Percentiles rank a stretch among this genome's conserved stretches.
Evolutionary conservation across 2,329 filamentous ascomycete species (phyloP).

Genomic region (Penicillium concentricum): DNA sequence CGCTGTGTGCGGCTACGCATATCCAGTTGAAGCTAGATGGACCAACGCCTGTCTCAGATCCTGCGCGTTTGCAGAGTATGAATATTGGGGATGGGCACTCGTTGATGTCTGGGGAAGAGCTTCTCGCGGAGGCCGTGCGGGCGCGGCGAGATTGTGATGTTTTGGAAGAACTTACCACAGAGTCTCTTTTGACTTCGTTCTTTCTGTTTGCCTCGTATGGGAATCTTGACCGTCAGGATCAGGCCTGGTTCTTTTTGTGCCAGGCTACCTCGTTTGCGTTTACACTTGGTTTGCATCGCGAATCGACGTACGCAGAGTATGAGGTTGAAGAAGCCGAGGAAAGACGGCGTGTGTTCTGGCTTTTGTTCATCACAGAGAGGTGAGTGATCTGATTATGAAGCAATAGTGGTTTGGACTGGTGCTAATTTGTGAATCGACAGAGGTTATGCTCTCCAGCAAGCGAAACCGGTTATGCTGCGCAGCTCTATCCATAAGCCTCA

Average conservation of each 20-base stretch:
- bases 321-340: slow-evolving; percentile 58
- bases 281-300: slow-evolving; percentile 45
- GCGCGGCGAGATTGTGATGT: slow-evolving; percentile 43
- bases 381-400: slow-evolving; percentile 32
- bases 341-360: slow-evolving; percentile 68
- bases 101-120: slow-evolving; percentile 62
- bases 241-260: slow-evolving; percentile 75
- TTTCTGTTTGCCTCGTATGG: slow-evolving; percentile 74
- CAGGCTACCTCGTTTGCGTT: slow-evolving; percentile 69
- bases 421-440: slow-evolving; percentile 36
- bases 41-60: slow-evolving; percentile 21
- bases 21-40: slow-evolving; percentile 46
- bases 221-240: slow-evolving; percentile 69
- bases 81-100: slow-evolving; percentile 57
- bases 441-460: slow-evolving; percentile 69
- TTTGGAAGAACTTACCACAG: slow-evolving; percentile 42
- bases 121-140: slow-evolving; percentile 63
- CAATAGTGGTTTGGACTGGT: not conserved
- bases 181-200: slow-evolving; percentile 65
- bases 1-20: slow-evolving; percentile 45
- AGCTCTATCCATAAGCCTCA: slow-evolving; percentile 65
- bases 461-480: slow-evolving; percentile 68
- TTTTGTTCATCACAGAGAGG: slow-evolving; percentile 70
- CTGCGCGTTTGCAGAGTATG: slow-evolving; percentile 42
- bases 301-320: slow-evolving; percentile 50